Evolutionary conservation across 805 yeast genomes (phyloP).

Genomic region (Lachancea dasiensis): DNA sequence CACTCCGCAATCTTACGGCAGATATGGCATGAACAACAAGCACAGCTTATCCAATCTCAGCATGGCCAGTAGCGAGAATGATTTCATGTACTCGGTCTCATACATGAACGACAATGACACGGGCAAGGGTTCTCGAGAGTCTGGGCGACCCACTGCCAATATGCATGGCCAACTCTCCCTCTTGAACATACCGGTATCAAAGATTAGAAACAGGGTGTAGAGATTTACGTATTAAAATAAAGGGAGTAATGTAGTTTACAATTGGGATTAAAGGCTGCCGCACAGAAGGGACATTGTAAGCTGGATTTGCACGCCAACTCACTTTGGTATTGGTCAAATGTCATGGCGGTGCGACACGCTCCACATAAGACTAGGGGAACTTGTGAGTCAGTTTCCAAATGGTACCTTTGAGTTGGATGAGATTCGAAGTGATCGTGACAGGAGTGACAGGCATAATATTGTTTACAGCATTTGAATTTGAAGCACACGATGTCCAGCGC

Average conservation of each 20-base stretch:
- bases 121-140: not conserved
- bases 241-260: conserved; percentile 30
- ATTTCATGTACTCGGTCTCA: not conserved
- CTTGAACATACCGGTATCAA: conserved; percentile 27
- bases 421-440: conserved; percentile 23
- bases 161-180: conserved; percentile 21
- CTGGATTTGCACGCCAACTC: not conserved
- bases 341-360: conserved; percentile 23
- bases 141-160: not conserved
- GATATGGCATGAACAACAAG: not conserved
- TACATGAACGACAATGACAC: not conserved
- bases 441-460: conserved; percentile 27
- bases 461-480: conserved; percentile 29
- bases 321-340: conserved; percentile 21
- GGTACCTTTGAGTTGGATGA: conserved; percentile 18
- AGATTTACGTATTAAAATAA: conserved; percentile 19
- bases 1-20: not conserved
- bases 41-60: conserved; percentile 1
- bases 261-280: conserved; percentile 27
- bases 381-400: conserved; percentile 6
- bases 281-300: conserved; percentile 22
- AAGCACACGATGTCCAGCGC: conserved; percentile 28
- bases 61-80: not conserved
- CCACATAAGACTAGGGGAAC: conserved; percentile 27
- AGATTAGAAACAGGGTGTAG: conserved; percentile 16